phyloP scores from a whole-genome alignment of 1,284 basidiomycete genomes.

The Trametes polyzona region DNA sequence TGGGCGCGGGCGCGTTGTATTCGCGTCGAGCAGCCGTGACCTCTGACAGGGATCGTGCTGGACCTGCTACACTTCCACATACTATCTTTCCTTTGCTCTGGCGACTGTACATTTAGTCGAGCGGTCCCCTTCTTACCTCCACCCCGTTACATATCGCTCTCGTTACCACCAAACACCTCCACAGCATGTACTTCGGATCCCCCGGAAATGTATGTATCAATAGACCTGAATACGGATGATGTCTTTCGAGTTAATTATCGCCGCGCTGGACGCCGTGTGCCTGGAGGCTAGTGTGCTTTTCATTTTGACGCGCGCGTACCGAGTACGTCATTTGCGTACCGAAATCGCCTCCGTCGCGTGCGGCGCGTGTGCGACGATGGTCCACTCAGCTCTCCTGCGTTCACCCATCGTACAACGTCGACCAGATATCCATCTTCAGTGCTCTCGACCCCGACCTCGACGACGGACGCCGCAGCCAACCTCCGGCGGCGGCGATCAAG shows the following conservation, averaged over 20 bases:
- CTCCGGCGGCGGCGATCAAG: slow-evolving; percentile 14
- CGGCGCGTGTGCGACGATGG: too few relatives aligned
- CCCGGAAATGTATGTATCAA: slow-evolving; percentile 3
- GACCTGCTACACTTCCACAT: background rate
- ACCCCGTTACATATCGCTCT: background rate
- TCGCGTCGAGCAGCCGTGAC: slow-evolving; percentile 6
- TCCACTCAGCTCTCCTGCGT: too few relatives aligned
- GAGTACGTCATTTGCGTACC: too few relatives aligned
- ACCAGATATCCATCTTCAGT: too few relatives aligned
- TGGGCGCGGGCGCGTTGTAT: slow-evolving; percentile 26
- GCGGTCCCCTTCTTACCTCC: background rate
- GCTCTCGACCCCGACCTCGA: too few relatives aligned
- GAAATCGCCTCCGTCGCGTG: too few relatives aligned
- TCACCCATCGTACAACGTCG: too few relatives aligned
- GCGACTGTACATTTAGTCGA: background rate
- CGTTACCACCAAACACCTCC: background rate
- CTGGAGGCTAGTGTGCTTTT: too few relatives aligned
- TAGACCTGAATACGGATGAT: background rate
- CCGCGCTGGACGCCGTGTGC: too few relatives aligned
- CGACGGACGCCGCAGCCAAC: too few relatives aligned
- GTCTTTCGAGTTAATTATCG: background rate
- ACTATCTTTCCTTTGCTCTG: background rate
- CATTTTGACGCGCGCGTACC: too few relatives aligned
- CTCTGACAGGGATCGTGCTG: background rate
- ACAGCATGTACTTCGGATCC: background rate